Evolutionary conservation across 192 early-diverging fungal genomes (phyloP), one percentile per base, ranked within the genome.

Genomic region (Coemansia umbellata): DNA sequence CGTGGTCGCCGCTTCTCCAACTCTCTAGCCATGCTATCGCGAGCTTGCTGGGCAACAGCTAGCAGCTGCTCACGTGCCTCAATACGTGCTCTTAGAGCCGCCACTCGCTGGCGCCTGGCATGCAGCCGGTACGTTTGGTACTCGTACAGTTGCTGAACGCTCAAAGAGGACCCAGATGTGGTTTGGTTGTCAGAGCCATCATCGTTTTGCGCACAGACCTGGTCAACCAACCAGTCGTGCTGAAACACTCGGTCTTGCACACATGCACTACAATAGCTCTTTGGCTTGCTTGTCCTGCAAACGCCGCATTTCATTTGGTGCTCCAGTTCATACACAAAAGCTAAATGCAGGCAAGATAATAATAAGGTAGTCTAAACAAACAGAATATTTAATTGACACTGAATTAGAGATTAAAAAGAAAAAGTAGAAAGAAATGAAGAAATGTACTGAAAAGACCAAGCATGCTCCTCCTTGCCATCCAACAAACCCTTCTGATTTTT

Each of bases 271-370:
- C 77, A 79, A 43, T 69, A 79, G 50, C 53, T 47, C 19, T 50
- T 60, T 35, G 50, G 30, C 32, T 47, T 64, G 18, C 31, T 27
- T 11, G 50, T 47, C 21, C 48, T 64, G 40, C 77, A 79, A 17
- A 63, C 50, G 43, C 54, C 37, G 58, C 77, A 79, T 69, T 79
- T 60, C 77, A 79, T 79, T 36, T 22, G 42, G n/a, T 19, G 0
- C 24, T 14, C 8, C 28, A 19, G 43, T 45, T 23, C 23, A 27
- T n/a, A 43, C 21, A 4, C 22, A 24, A 9, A 4, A 45, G 17
- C 24, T 7, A 45, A 45, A 45, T 14, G 8, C 24, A 26, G 28
- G 13, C 1, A 18, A 21, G 11, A 21, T 9, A 27, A 45, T 13
- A 21, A 27, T 8, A 45, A 45, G 24, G n/a, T n/a, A n/a, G n/a